Conservation (phyloP, 306 rosid genomes). For the Potentilla sterilis region DNA sequence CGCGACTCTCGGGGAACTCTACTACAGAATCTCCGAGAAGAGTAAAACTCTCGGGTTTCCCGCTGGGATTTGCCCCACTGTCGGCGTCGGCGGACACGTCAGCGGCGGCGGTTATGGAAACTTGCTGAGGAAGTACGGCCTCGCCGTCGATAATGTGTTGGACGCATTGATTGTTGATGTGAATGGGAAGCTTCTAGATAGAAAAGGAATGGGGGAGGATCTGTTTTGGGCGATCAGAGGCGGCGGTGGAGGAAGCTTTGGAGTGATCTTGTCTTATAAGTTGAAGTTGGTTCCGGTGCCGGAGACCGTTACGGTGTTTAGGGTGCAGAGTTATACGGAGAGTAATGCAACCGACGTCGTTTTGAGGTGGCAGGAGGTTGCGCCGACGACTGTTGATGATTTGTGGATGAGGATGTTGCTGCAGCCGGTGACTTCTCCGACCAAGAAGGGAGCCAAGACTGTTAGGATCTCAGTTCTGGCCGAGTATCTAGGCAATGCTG, state of each 20-base stretch:
- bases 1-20: slow-evolving; percentile 72
- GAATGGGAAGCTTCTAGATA: slow-evolving; percentile 54
- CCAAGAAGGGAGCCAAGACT: slow-evolving; percentile 35
- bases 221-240: slow-evolving; percentile 84
- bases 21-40: slow-evolving; percentile 58
- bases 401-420: slow-evolving; percentile 55
- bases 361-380: slow-evolving; percentile 60
- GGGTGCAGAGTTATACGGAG: slow-evolving; percentile 35
- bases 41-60: slow-evolving; percentile 67
- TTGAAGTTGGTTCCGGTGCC: slow-evolving; percentile 58
- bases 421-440: slow-evolving; percentile 49
- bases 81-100: slow-evolving; percentile 80
- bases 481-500: slow-evolving; percentile 49
- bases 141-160: slow-evolving; percentile 58
- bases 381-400: slow-evolving; percentile 47
- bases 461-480: slow-evolving; percentile 36
- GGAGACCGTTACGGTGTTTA: slow-evolving; percentile 49
- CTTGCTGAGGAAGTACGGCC: slow-evolving; percentile 61
- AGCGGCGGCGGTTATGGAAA: slow-evolving; percentile 84
- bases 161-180: slow-evolving; percentile 68
- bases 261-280: slow-evolving; percentile 60
- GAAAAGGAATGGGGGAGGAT: slow-evolving; percentile 65
- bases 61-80: slow-evolving; percentile 66
- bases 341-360: slow-evolving; percentile 54
- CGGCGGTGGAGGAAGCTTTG: slow-evolving; percentile 79